These are phyloP conservation scores for Barnettozyma populi DNA, from an alignment of 805 yeast species.

Conservation along the genomic window DNA sequence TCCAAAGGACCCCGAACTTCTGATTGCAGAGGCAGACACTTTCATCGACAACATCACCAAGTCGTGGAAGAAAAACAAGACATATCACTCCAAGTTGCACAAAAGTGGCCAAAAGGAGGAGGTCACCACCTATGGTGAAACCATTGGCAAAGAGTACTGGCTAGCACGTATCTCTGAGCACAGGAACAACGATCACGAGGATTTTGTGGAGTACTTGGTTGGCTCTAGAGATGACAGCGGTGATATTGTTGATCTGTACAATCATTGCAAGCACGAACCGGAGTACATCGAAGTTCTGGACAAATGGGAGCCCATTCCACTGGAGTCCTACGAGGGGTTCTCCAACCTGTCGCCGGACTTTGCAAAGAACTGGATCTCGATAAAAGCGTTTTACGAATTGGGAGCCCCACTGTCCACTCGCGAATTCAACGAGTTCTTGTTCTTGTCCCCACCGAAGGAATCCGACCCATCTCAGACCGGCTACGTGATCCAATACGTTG, in stretches of 20 bases:
- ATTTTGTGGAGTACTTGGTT: constrained; percentile 24
- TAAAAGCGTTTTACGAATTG: constrained; percentile 31
- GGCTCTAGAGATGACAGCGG: constrained; percentile 23
- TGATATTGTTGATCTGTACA: constrained; percentile 22
- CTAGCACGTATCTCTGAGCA: constrained; percentile 28
- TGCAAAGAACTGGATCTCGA: constrained; percentile 24
- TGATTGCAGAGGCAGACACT: constrained; percentile 21
- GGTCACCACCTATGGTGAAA: constrained; percentile 29
- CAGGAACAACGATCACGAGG: constrained; percentile 18
- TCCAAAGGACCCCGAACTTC: constrained; percentile 16
- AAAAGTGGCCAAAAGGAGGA: constrained; percentile 22
- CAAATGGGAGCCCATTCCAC: constrained; percentile 21
- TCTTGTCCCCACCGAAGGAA: constrained; percentile 21
- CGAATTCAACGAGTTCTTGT: constrained; percentile 33
- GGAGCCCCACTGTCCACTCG: constrained; percentile 32
- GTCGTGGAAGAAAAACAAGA: constrained; percentile 30
- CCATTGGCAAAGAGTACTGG: constrained; percentile 30
- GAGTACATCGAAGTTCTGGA: constrained; percentile 31
- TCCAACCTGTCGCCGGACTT: constrained; percentile 6
- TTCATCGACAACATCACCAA: constrained; percentile 20
- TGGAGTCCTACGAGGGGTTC: constrained; percentile 18
- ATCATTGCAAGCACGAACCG: constrained; percentile 29
- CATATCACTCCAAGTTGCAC: constrained; percentile 24
- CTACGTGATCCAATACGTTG: constrained; percentile 31
- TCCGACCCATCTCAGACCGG: constrained; percentile 17